Evolutionary conservation across 495 filamentous ascomycete genomes (phyloP).

Genomic region (Aspergillus heteromorphus): DNA sequence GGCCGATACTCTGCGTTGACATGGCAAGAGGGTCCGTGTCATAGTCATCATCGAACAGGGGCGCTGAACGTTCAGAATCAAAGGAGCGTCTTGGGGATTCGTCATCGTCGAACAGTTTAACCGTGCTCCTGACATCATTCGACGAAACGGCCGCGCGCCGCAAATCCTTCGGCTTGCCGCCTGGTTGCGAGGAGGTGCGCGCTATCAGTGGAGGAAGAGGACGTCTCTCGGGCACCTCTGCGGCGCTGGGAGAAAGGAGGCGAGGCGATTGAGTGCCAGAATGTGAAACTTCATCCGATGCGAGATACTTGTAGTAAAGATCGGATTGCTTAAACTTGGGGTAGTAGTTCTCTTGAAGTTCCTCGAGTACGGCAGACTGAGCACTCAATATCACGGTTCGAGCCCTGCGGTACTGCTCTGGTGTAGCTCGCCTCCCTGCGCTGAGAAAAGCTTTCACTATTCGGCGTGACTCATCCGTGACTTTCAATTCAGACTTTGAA

Average conservation of each 20-base stretch:
- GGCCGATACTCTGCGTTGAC: constrained; percentile 54
- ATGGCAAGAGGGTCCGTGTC: constrained; percentile 57
- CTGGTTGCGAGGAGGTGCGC: constrained; percentile 38
- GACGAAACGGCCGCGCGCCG: constrained; percentile 54
- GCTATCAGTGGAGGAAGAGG: constrained; percentile 38
- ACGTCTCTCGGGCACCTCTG: constrained; percentile 30
- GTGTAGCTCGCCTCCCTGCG: constrained; percentile 66
- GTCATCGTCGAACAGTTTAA: constrained; percentile 42
- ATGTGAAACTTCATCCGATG: constrained; percentile 73
- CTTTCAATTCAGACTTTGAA: constrained; percentile 71
- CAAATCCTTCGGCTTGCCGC: constrained; percentile 40
- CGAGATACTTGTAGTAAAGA: constrained; percentile 89
- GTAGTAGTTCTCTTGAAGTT: constrained; percentile 73
- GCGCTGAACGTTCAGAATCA: constrained; percentile 48
- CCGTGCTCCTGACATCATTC: constrained; percentile 46
- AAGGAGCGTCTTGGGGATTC: constrained; percentile 50
- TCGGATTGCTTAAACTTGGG: constrained; percentile 86
- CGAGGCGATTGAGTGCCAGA: constrained; percentile 19
- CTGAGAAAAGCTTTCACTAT: constrained; percentile 72
- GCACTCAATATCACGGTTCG: constrained; percentile 74
- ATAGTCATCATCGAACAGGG: constrained; percentile 62
- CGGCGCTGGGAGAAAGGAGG: constrained; percentile 21
- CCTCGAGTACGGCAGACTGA: constrained; percentile 76
- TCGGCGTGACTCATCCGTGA: constrained; percentile 60
- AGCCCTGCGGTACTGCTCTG: constrained; percentile 77